Percentiles rank a stretch among this genome's conserved stretches.
Conservation (phyloP, 2,329 filamentous ascomycete genomes). For the Fusarium tupiense region DNA sequence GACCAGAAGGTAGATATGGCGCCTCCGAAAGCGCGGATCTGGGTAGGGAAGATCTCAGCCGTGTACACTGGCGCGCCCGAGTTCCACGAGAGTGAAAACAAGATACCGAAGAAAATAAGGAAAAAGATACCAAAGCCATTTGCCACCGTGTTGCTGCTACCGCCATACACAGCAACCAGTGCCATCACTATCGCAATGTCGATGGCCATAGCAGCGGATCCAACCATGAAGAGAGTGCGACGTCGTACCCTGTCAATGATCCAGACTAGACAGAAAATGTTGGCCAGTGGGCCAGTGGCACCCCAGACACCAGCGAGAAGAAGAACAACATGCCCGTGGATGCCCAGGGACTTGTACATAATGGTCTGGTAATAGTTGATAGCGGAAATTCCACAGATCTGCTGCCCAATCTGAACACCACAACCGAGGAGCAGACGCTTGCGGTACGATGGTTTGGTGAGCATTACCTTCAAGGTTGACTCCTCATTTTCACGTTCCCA, state of each 20-base stretch:
- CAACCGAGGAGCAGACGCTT: background rate
- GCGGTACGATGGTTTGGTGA: background rate
- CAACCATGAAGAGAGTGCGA: background rate
- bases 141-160: background rate
- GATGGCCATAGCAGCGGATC: background rate
- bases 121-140: background rate
- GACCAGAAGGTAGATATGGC: background rate
- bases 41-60: background rate
- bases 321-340: background rate
- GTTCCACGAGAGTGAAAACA: background rate
- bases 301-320: background rate
- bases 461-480: background rate
- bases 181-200: background rate
- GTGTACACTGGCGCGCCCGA: background rate
- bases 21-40: background rate
- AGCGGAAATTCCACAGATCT: background rate
- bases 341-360: background rate
- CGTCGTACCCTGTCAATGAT: background rate
- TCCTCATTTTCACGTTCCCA: background rate
- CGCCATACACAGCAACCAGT: background rate
- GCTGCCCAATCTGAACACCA: background rate
- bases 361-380: background rate
- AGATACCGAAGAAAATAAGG: background rate
- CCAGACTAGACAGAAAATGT: background rate
- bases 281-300: background rate